A percentile compares a stretch with the other conserved stretches of the same genome.
Conservation (phyloP, 805 yeast species). For the Torulaspora maleeae region DNA sequence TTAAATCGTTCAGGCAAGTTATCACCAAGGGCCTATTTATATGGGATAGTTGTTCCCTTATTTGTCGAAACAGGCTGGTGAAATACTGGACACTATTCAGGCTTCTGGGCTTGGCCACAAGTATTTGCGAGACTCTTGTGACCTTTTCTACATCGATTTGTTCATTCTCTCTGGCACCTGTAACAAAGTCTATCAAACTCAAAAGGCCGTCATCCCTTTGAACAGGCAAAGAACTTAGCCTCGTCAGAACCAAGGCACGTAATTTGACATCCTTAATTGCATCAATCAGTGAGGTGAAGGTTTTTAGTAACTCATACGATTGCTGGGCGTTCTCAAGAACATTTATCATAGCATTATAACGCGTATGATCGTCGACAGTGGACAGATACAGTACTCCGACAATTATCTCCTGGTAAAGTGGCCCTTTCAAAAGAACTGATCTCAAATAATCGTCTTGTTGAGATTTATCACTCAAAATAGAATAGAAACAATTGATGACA, state of each 20-base stretch:
- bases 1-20: constrained; percentile 51
- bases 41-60: constrained; percentile 52
- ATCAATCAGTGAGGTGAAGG: constrained; percentile 54
- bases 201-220: constrained; percentile 65
- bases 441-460: constrained; percentile 28
- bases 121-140: constrained; percentile 59
- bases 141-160: constrained; percentile 56
- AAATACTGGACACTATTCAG: constrained; percentile 50
- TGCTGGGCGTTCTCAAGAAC: constrained; percentile 45
- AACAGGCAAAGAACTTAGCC: constrained; percentile 52
- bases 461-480: constrained; percentile 19
- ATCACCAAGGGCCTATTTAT: constrained; percentile 58
- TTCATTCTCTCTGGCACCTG: constrained; percentile 73
- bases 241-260: constrained; percentile 42
- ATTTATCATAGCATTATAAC: constrained; percentile 14
- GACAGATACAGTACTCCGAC: constrained; percentile 37
- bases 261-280: constrained; percentile 46
- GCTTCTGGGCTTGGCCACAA: constrained; percentile 57
- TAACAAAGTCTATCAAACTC: constrained; percentile 67
- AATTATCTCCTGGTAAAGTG: constrained; percentile 60
- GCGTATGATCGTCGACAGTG: not conserved
- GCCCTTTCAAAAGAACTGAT: constrained; percentile 52
- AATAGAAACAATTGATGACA: constrained; percentile 22
- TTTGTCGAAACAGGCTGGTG: constrained; percentile 55
- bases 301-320: constrained; percentile 61